These are phyloP conservation scores for Metarhizium brunneum DNA, from an alignment of 2,329 filamentous ascomycete genomes.

Conservation along the genomic window DNA sequence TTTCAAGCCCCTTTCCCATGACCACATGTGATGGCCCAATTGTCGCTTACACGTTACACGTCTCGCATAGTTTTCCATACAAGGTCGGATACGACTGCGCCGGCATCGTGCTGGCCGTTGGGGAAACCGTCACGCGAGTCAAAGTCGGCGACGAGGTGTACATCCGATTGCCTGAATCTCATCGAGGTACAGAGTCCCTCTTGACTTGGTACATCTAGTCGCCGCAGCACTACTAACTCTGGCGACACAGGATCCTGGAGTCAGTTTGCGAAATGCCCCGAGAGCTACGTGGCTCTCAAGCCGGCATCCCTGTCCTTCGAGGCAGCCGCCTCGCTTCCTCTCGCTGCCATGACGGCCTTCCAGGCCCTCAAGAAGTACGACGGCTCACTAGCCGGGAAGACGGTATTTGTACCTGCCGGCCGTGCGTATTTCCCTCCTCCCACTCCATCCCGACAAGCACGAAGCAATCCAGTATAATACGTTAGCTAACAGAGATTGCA, in stretches of 20 bases:
- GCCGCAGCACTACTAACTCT: background rate
- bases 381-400: constrained; percentile 28
- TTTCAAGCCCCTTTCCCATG: background rate
- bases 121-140: constrained; percentile 21
- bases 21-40: background rate
- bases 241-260: constrained; percentile 22
- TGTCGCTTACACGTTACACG: background rate
- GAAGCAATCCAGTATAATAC: background rate
- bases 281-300: constrained; percentile 26
- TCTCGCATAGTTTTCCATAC: constrained; percentile 24
- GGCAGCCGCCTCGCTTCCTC: constrained; percentile 32
- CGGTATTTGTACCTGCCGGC: constrained; percentile 16
- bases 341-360: constrained; percentile 32
- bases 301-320: constrained; percentile 29
- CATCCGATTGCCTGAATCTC: constrained; percentile 12
- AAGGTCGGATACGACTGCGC: constrained; percentile 33
- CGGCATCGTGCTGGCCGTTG: constrained; percentile 27
- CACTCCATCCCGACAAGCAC: no score
- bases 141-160: constrained; percentile 20
- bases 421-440: constrained; percentile 8
- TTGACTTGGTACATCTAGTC: background rate
- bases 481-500: background rate
- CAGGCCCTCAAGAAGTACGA: constrained; percentile 26
- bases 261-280: constrained; percentile 25
- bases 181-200: constrained; percentile 8